Evolutionary conservation across 768 basidiomycete genomes (phyloP), one percentile per base, ranked within the genome.

Genomic region (Leccinum longicurvipes): DNA sequence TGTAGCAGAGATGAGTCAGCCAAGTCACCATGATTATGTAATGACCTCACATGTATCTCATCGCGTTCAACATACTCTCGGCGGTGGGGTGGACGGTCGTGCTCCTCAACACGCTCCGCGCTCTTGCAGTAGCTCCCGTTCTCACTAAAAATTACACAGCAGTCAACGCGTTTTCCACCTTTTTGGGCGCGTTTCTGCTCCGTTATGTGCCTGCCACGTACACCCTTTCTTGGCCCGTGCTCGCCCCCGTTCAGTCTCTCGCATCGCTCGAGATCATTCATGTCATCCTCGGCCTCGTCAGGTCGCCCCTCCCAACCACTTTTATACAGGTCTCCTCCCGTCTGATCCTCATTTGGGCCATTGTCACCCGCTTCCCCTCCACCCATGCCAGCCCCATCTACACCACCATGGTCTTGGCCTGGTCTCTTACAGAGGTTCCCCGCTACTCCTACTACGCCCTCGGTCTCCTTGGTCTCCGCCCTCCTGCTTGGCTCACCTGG

Each of bases 351-450:
- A 84, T 98, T 2, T 98, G 93, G 93, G 89, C 84, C 21, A 80
- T 98, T 55, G 81, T 64, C 42, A 56, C 61, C 9, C 65, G 67
- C 58, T 68, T 64, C 50, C 39, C 64, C 24, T 54, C 61, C 56
- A 89, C 89, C 25, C 88, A 83, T 60, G 67, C 76, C 4, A 86
- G 83, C 66, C 91, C 97, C 4, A 67, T 94, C 25, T 98, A 91
- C 76, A 82, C 91, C 6, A 85, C 87, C 49, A 96, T 98, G 93
- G 81, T 98, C 52, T 72, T 96, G 58, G 89, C 95, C 0, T 98
- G 97, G 97, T 87, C 91, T 0, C 58, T 86, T 50, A 91, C 93
- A 15, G 97, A 99, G 73, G 83, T 95, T 47, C 84, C 95, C 54
- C 91, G 97, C 28, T 98, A 98, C 74, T 68, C 83, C 9, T 96